Conservation (phyloP, 2,329 filamentous ascomycete species). For the Ophiostoma perfectum region DNA sequence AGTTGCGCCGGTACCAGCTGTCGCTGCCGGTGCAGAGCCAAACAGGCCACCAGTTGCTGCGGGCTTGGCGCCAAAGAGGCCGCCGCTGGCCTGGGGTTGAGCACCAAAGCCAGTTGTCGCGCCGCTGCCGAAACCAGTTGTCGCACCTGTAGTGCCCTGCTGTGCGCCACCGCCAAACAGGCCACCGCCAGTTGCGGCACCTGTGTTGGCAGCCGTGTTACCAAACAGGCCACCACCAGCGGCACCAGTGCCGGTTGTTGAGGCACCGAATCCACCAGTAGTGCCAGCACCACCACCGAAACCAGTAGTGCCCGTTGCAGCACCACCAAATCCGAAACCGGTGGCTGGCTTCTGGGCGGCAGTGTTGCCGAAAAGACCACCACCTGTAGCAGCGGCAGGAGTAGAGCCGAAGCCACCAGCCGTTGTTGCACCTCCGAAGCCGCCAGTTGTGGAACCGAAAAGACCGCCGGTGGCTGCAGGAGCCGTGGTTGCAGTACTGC, state of each 20-base stretch:
- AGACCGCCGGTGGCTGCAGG: slow-evolving; percentile 10
- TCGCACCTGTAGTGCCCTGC: neutral
- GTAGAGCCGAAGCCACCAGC: slow-evolving; percentile 29
- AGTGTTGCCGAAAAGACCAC: slow-evolving; percentile 33
- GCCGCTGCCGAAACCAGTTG: slow-evolving; percentile 5
- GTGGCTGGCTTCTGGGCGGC: slow-evolving; percentile 30
- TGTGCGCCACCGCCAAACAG: slow-evolving; percentile 35
- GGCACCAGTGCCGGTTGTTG: slow-evolving; percentile 15
- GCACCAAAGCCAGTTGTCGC: slow-evolving; percentile 2
- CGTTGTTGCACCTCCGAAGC: slow-evolving; percentile 28
- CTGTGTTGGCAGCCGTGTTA: slow-evolving; percentile 36
- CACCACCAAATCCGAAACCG: slow-evolving; percentile 28
- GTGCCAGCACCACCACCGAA: slow-evolving; percentile 36
- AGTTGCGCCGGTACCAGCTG: slow-evolving; percentile 17
- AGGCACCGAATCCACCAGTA: slow-evolving; percentile 29
- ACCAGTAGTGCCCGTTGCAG: slow-evolving; percentile 35
- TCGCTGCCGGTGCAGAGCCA: slow-evolving; percentile 38
- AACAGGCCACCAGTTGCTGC: slow-evolving; percentile 37
- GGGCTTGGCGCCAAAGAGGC: slow-evolving; percentile 20
- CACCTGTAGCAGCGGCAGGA: slow-evolving; percentile 21
- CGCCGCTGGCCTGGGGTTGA: neutral
- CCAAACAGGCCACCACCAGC: slow-evolving; percentile 38
- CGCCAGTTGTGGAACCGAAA: slow-evolving; percentile 25
- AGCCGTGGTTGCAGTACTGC: slow-evolving; percentile 27
- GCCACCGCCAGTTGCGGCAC: slow-evolving; percentile 25